These are phyloP conservation scores for Mangifera indica DNA, from an alignment of 345 rosid genomes.

Conservation along the genomic window DNA sequence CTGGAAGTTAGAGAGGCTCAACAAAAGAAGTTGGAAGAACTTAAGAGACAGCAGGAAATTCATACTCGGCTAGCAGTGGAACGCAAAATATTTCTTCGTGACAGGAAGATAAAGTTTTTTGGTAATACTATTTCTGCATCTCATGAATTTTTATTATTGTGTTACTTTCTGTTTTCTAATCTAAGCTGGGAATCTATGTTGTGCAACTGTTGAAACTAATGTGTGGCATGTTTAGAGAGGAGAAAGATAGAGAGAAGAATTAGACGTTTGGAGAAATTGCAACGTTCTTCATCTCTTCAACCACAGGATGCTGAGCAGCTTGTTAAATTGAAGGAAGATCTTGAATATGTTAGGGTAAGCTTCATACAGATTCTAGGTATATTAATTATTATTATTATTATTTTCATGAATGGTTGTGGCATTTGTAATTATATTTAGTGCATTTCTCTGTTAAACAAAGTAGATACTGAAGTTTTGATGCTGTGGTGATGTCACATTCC, in stretches of 20 bases:
- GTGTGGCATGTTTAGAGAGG: conserved; percentile 52
- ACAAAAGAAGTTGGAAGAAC: conserved; percentile 62
- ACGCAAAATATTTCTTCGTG: conserved; percentile 80
- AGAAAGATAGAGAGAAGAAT: conserved; percentile 88
- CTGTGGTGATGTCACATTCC: neutral
- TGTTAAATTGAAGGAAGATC: conserved; percentile 86
- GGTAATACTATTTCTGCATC: conserved; percentile 37
- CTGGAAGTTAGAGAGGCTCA: conserved; percentile 74
- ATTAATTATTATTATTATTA: neutral
- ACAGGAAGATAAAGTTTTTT: conserved; percentile 88
- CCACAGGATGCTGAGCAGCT: conserved; percentile 76
- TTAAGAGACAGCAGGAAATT: conserved; percentile 85
- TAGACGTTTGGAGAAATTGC: conserved; percentile 89
- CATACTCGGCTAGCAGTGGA: conserved; percentile 84
- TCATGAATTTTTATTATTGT: neutral
- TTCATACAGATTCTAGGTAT: neutral
- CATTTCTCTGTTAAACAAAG: neutral
- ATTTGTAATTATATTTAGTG: neutral
- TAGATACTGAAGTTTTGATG: neutral
- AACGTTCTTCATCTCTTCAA: conserved; percentile 71
- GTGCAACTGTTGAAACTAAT: neutral
- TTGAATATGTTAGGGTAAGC: conserved; percentile 92
- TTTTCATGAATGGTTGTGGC: neutral
- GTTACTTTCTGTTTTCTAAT: neutral
- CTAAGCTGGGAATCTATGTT: neutral